These are phyloP conservation scores for Pseudogymnoascus sp. DNA, from an alignment of 2,329 filamentous ascomycete species.

Conservation along the genomic window DNA sequence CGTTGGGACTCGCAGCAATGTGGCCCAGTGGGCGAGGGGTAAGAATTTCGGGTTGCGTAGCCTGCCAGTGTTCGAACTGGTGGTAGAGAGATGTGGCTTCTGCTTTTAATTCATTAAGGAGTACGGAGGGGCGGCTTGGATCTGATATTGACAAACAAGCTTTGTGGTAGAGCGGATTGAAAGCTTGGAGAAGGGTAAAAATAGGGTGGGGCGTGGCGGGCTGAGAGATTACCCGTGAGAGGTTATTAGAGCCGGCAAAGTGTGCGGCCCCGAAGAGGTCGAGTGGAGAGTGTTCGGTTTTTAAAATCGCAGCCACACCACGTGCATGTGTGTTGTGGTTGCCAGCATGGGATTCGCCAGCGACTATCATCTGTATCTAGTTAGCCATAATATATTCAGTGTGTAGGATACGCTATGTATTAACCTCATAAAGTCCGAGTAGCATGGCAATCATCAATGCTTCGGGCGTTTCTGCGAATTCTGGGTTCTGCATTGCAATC, in stretches of 20 bases:
- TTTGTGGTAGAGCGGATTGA: not conserved
- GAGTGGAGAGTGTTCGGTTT: constrained; percentile 12
- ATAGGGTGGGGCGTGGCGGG: not conserved
- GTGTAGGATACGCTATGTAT: not conserved
- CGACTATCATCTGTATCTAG: constrained; percentile 15
- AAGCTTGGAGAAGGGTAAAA: not conserved
- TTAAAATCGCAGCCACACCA: constrained; percentile 15
- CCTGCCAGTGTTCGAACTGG: constrained; percentile 15
- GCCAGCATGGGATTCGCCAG: constrained; percentile 13
- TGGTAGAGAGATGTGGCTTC: constrained; percentile 9
- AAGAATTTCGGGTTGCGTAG: constrained; percentile 14
- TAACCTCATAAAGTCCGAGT: constrained; percentile 21
- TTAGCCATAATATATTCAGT: not conserved
- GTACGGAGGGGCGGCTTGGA: not conserved
- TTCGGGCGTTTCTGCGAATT: constrained; percentile 12
- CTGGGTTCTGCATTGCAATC: constrained; percentile 13
- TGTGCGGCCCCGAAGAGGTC: constrained; percentile 7
- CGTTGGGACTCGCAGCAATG: not conserved
- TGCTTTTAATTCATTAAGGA: constrained; percentile 4
- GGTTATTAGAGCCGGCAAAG: not conserved
- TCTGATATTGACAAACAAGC: not conserved
- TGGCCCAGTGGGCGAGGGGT: constrained; percentile 13
- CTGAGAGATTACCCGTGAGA: not conserved
- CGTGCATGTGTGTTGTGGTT: constrained; percentile 17
- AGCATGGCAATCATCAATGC: constrained; percentile 18